A percentile compares a stretch with the other conserved stretches of the same genome.
These are phyloP conservation scores for Jaapia argillacea DNA, from an alignment of 768 basidiomycete species.

Conservation along the genomic window DNA sequence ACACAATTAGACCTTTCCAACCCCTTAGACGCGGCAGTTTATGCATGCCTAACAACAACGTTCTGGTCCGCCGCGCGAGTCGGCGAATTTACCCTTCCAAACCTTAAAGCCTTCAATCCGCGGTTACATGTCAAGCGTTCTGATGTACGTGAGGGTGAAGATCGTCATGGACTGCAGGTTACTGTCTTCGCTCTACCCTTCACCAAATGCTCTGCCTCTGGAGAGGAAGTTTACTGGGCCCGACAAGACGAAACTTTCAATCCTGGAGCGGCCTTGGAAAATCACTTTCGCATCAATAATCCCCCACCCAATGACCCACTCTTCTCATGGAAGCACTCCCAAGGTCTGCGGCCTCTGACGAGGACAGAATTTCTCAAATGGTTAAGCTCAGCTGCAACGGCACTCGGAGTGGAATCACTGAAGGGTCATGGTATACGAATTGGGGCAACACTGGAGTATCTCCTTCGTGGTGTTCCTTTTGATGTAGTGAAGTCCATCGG, in stretches of 20 bases:
- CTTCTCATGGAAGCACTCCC: conserved; percentile 17
- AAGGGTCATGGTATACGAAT: too few species aligned
- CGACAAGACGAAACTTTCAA: too few species aligned
- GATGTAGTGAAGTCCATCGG: too few species aligned
- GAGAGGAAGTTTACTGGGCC: conserved; percentile 25
- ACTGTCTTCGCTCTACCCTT: conserved; percentile 19
- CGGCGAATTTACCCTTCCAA: conserved; percentile 28
- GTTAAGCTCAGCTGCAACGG: conserved; percentile 7
- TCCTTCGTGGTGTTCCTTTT: too few species aligned
- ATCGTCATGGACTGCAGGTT: conserved; percentile 15
- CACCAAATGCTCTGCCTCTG: conserved; percentile 17
- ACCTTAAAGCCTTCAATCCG: conserved; percentile 20
- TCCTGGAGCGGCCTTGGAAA: conserved; percentile 12
- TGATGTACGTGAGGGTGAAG: conserved; percentile 10
- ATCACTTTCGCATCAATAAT: conserved; percentile 21
- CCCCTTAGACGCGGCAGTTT: conserved; percentile 25
- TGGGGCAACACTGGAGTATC: too few species aligned
- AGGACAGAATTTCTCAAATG: conserved; percentile 3
- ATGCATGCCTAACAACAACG: conserved; percentile 25
- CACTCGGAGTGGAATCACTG: conserved; percentile 15
- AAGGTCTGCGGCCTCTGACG: neutral
- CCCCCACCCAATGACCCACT: conserved; percentile 15
- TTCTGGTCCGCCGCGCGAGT: conserved; percentile 25
- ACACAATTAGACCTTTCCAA: conserved; percentile 14
- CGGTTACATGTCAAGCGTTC: conserved; percentile 17